Percentiles rank a stretch among this genome's conserved stretches.
Conservation (phyloP, 768 basidiomycete species). For the Rhodotorula sphaerocarpa region DNA sequence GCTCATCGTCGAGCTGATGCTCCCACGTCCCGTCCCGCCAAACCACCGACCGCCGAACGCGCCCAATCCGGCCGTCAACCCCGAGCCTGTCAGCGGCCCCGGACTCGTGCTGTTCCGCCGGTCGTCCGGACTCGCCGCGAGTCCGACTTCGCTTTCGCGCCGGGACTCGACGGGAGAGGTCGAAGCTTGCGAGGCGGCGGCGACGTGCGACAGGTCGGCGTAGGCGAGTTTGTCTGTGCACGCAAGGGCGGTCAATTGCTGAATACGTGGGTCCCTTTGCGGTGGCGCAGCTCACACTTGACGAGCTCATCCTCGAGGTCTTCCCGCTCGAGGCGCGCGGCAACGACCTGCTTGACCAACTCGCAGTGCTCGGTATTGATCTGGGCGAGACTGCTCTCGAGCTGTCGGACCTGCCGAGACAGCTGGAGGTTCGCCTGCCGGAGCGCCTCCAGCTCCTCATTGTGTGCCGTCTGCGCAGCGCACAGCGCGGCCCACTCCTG, state of each 20-base stretch:
- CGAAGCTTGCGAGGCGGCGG: constrained; percentile 15
- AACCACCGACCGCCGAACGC: neutral
- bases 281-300: constrained; percentile 82
- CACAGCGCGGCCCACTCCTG: constrained; percentile 32
- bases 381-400: constrained; percentile 70
- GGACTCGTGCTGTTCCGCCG: neutral
- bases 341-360: constrained; percentile 68
- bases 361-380: constrained; percentile 65
- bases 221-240: constrained; percentile 34
- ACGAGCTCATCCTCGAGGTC: constrained; percentile 91
- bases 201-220: constrained; percentile 24
- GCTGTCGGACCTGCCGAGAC: constrained; percentile 65
- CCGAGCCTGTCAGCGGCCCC: neutral
- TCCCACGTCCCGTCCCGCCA: neutral
- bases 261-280: too few relatives aligned
- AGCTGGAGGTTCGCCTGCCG: constrained; percentile 69
- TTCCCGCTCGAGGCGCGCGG: constrained; percentile 75
- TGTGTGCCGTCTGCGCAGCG: constrained; percentile 58
- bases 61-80: neutral
- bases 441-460: constrained; percentile 70
- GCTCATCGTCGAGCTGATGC: constrained; percentile 2
- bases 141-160: constrained; percentile 16
- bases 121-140: neutral
- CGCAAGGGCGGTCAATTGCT: neutral
- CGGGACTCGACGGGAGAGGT: constrained; percentile 12